Conservation (phyloP, 78 protist genomes). For the Dictyostelium capitatum region DNA sequence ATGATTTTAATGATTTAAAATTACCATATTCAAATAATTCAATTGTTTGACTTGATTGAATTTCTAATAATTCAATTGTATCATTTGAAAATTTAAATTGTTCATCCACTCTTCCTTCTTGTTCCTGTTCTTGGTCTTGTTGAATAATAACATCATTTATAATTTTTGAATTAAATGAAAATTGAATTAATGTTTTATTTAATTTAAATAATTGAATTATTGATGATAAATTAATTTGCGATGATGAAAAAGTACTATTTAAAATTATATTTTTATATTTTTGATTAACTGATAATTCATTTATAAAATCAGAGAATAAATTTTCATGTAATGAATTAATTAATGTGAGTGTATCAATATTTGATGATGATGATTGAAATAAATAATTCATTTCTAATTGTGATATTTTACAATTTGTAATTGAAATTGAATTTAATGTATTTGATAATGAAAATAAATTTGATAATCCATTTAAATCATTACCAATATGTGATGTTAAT, state of each 20-base stretch:
- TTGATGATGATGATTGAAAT: background rate
- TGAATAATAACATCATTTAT: too few relatives aligned
- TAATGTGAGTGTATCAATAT: background rate
- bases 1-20: background rate
- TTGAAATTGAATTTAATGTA: background rate
- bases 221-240: background rate
- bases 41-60: background rate
- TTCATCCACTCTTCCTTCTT: too few relatives aligned
- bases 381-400: background rate
- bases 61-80: background rate
- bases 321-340: too few relatives aligned
- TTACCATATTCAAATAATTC: background rate
- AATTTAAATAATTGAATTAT: background rate
- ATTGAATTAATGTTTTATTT: background rate
- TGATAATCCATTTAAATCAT: background rate
- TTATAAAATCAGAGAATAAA: too few relatives aligned
- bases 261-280: too few relatives aligned
- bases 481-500: background rate
- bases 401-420: background rate
- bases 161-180: background rate
- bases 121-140: too few relatives aligned
- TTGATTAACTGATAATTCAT: too few relatives aligned
- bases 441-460: background rate
- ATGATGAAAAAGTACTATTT: too few relatives aligned
- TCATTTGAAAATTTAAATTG: background rate